These are phyloP conservation scores for Brettanomyces sp. DNA, from an alignment of 805 yeast genomes.

Conservation along the genomic window DNA sequence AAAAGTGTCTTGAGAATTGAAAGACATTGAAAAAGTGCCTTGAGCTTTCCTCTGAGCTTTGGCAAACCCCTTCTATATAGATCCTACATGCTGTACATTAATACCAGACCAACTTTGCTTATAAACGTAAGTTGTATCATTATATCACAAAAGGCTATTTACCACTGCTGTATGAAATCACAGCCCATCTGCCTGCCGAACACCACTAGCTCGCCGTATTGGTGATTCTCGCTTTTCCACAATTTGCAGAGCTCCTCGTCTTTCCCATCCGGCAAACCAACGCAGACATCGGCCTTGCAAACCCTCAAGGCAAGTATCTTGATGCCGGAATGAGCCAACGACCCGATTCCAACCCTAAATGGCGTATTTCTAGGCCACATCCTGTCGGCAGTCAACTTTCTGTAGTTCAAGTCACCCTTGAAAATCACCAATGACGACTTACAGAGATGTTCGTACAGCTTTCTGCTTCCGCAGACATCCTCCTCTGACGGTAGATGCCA, in stretches of 20 bases:
- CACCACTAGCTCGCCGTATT: slow-evolving; percentile 73
- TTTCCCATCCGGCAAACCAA: slow-evolving; percentile 66
- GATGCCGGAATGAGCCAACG: slow-evolving; percentile 53
- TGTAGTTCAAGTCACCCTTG: slow-evolving; percentile 93
- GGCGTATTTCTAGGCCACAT: slow-evolving; percentile 79
- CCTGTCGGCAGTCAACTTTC: slow-evolving; percentile 88
- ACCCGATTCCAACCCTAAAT: slow-evolving; percentile 61
- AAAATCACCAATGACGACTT: slow-evolving; percentile 67
- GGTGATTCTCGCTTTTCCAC: slow-evolving; percentile 51
- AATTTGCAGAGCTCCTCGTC: slow-evolving; percentile 55
- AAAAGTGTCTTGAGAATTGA: too few species aligned
- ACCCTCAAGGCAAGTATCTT: slow-evolving; percentile 76
- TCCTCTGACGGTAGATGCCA: slow-evolving; percentile 56
- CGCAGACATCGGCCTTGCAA: slow-evolving; percentile 92
- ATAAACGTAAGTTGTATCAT: background rate
- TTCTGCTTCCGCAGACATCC: slow-evolving; percentile 46
- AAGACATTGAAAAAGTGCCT: too few species aligned
- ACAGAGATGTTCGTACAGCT: slow-evolving; percentile 49
- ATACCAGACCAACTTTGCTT: background rate
- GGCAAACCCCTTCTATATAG: too few species aligned
- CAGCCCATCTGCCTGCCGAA: slow-evolving; percentile 90
- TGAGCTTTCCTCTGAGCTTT: too few species aligned
- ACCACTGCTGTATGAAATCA: slow-evolving; percentile 52
- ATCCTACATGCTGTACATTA: too few species aligned
- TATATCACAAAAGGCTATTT: too few species aligned